Evolutionary conservation across 2,329 filamentous ascomycete genomes (phyloP), one percentile per base, ranked within the genome.

Genomic region (Delphinella strobiligena): DNA sequence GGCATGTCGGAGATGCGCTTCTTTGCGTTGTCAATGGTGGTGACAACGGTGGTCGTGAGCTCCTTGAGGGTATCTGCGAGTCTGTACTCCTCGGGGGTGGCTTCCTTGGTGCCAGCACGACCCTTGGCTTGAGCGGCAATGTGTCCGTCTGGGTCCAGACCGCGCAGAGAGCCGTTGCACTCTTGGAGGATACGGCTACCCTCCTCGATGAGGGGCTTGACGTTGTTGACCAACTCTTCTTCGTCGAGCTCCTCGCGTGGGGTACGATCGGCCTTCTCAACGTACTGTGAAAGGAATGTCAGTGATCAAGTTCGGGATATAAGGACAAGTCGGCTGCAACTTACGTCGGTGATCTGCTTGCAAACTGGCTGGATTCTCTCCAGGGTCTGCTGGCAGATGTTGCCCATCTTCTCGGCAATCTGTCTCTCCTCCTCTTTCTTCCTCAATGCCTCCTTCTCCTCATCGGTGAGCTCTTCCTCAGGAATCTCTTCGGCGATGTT

Each of bases 1-100:
- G 88, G 87, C 83, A 94, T 91, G 55, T 84, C 82, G 54, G 82
- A 78, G 45, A 94, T 82, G 68, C 84, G 83, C 67, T 81, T 83
- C 75, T 88, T 91, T 18, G 83, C 82, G 47, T 81, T 79, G 55
- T 95, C 87, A 50, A 95, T 89, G 17, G 80, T 85, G 52, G 80
- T 78, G 34, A 82, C 80, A 16, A 95, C 82, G 18, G 76, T 80
- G 15, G 80, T 80, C 0, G 87, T 89, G 43, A 94, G 71, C 64
- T 86, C 85, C 68, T 93, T 93, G 50, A 94, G 74, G 8, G 80
- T 66, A 42, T 94, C 86, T 4, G 88, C 87, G 12, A 94, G 76
- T 44, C 78, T 78, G 53, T 86, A 81, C 61, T 95, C 86, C 55
- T 93, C 85, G 0, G 84, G 80, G 0, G 79, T 79, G 2, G 83